Conservation (phyloP, 1,284 basidiomycete genomes). For the Amylostereum chailletii region DNA sequence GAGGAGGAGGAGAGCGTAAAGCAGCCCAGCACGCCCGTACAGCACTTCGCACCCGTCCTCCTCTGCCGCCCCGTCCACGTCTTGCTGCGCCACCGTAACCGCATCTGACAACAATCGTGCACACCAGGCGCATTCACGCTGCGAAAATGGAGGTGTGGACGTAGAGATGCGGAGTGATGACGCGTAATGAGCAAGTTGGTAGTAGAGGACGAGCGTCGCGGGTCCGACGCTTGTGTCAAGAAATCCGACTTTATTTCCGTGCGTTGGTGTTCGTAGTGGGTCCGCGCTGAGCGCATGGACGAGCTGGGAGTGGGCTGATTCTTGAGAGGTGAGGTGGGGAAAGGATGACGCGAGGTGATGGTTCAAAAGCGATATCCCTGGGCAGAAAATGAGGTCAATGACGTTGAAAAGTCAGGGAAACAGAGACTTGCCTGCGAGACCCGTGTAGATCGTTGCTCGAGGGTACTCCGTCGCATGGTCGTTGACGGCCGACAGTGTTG, state of each 20-base stretch:
- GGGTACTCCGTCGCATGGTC: conserved; percentile 1
- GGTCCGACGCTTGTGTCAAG: conserved; percentile 25
- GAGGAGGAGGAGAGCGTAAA: conserved; percentile 40
- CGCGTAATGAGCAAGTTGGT: conserved; percentile 15
- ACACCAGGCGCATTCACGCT: conserved; percentile 14
- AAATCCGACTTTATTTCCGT: conserved; percentile 19
- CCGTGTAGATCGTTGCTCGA: conserved; percentile 1
- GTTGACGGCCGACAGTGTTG: not conserved
- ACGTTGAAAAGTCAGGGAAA: not conserved
- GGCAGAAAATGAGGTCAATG: not conserved
- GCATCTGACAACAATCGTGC: conserved; percentile 16
- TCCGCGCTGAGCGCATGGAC: conserved; percentile 2
- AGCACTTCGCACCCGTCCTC: conserved; percentile 44
- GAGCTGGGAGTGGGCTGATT: conserved; percentile 1
- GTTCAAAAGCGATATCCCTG: conserved; percentile 6
- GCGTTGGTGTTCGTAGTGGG: conserved; percentile 1
- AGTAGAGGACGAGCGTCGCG: conserved; percentile 21
- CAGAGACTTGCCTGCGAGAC: conserved; percentile 2
- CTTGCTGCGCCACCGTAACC: conserved; percentile 14
- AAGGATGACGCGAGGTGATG: not conserved
- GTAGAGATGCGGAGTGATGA: conserved; percentile 9
- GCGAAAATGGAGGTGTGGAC: conserved; percentile 10
- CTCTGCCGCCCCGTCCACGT: conserved; percentile 11
- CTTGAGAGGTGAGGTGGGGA: not conserved
- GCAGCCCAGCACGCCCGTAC: conserved; percentile 46